A percentile compares a stretch with the other conserved stretches of the same genome.
These are phyloP conservation scores for Tuber calosporum DNA, from an alignment of 495 filamentous ascomycete genomes.

Conservation along the genomic window DNA sequence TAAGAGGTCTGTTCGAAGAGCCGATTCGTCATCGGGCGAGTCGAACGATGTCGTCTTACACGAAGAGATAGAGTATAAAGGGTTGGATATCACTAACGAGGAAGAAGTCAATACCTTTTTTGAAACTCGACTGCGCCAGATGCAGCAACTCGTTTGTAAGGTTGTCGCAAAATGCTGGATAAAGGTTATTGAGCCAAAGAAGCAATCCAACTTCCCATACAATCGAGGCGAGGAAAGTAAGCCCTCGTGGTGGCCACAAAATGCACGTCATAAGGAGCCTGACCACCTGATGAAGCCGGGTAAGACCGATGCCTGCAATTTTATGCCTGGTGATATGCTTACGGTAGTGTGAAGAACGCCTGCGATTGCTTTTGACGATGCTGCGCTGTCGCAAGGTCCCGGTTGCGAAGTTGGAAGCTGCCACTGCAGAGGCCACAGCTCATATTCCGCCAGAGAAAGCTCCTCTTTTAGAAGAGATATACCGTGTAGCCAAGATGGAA, in stretches of 20 bases:
- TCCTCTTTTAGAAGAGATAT: constrained; percentile 49
- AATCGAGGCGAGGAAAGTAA: constrained; percentile 59
- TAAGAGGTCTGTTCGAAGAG: constrained; percentile 30
- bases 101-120: constrained; percentile 58
- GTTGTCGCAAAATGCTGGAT: constrained; percentile 72
- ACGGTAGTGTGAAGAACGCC: constrained; percentile 39
- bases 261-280: constrained; percentile 69
- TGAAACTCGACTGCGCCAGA: constrained; percentile 54
- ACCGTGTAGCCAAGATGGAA: constrained; percentile 51
- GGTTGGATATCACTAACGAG: constrained; percentile 53
- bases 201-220: constrained; percentile 78
- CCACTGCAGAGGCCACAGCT: constrained; percentile 41
- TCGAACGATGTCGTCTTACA: constrained; percentile 34
- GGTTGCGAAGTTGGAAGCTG: constrained; percentile 40
- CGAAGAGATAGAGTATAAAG: constrained; percentile 40
- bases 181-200: constrained; percentile 74
- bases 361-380: constrained; percentile 39
- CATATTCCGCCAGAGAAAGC: constrained; percentile 40
- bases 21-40: constrained; percentile 33
- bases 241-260: constrained; percentile 76
- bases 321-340: neutral
- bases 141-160: constrained; percentile 70
- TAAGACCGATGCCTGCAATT: constrained; percentile 44
- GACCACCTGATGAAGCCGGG: constrained; percentile 74
- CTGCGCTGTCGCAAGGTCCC: constrained; percentile 40